Conservation (phyloP, 257 asterid species). For the Solanum paucissectum region DNA sequence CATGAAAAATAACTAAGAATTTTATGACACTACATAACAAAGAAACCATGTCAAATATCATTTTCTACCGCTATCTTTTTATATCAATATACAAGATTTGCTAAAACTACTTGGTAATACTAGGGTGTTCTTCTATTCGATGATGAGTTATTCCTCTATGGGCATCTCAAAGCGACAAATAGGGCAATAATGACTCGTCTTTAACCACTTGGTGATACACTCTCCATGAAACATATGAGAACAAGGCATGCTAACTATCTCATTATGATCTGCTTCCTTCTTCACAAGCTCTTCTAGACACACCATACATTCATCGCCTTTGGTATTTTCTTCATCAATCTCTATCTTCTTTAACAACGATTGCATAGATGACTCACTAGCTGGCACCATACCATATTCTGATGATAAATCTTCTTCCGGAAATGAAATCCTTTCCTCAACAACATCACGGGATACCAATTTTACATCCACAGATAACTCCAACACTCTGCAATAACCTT, state of each 20-base stretch:
- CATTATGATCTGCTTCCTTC: not conserved
- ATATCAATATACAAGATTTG: not conserved
- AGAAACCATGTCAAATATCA: no score
- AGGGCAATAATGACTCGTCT: conserved; percentile 8
- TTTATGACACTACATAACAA: no score
- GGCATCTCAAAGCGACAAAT: conserved; percentile 2
- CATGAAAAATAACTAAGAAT: no score
- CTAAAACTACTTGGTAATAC: not conserved
- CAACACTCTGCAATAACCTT: not conserved
- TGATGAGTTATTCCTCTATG: not conserved
- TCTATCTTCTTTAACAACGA: not conserved
- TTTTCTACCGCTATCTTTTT: no score
- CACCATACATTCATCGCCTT: not conserved
- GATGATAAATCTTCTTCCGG: not conserved
- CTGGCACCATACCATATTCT: not conserved
- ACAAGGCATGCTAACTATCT: conserved; percentile 3
- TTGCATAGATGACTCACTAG: not conserved
- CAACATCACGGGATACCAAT: not conserved
- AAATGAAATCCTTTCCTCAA: not conserved
- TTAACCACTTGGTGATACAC: conserved; percentile 7
- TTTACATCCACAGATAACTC: not conserved
- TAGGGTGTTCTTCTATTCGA: not conserved
- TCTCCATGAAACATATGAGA: conserved; percentile 8
- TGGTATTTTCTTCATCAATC: not conserved
- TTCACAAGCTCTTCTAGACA: not conserved